A percentile compares a stretch with the other conserved stretches of the same genome.
Conservation (phyloP, 106 monocot genomes). For the Narthecium ossifragum region DNA sequence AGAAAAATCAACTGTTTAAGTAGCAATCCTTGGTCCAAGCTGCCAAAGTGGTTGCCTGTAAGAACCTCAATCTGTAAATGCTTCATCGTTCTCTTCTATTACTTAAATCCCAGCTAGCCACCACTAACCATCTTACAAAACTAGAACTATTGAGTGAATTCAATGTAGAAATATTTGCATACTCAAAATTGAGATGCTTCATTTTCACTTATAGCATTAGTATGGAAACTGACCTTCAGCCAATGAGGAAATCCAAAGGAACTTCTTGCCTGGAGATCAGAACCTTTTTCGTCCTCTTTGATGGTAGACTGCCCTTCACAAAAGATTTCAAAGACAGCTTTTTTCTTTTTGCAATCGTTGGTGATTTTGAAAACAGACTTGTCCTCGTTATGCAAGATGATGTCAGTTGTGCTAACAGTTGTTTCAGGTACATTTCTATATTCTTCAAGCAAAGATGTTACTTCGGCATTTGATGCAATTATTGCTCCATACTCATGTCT, state of each 20-base stretch:
- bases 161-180: too few species aligned
- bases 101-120: too few species aligned
- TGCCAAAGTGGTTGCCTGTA: too few species aligned
- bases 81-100: too few species aligned
- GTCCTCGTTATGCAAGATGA: slow-evolving; percentile 51
- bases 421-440: slow-evolving; percentile 46
- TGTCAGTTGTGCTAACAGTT: slow-evolving; percentile 55
- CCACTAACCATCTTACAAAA: too few species aligned
- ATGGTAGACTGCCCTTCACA: slow-evolving; percentile 46
- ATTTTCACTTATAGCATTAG: background rate
- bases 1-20: too few species aligned
- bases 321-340: slow-evolving; percentile 35
- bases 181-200: background rate
- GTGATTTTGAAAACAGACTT: slow-evolving; percentile 39
- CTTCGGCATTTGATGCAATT: slow-evolving; percentile 31
- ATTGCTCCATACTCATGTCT: slow-evolving; percentile 50
- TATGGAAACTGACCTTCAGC: slow-evolving; percentile 39
- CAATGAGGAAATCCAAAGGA: slow-evolving; percentile 64
- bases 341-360: slow-evolving; percentile 38
- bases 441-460: slow-evolving; percentile 36
- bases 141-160: too few species aligned
- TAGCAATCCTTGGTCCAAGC: too few species aligned
- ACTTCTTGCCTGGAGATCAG: slow-evolving; percentile 25
- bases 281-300: slow-evolving; percentile 34
- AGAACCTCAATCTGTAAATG: too few species aligned